Base-by-base conservation (phyloP, 352 stramenopile species). In the Discostella stelligera region DNA sequence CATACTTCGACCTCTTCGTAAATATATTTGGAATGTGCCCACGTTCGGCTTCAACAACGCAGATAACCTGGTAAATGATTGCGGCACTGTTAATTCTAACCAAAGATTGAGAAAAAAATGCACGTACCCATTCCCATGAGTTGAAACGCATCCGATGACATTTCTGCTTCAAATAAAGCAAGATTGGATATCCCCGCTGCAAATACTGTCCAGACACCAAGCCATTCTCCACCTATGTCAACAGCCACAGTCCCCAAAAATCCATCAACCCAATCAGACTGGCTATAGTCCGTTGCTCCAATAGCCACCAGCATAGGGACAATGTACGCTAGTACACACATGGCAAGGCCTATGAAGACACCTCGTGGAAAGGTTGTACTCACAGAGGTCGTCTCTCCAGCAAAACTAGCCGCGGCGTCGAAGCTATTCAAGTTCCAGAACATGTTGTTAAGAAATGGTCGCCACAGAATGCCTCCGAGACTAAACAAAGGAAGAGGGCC, bases 371-470 rank as follows among this genome's bases (percentile, higher is more conserved):
- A 60, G 1, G 89, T 96, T 13, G 77, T 79, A 30, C 83, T 85
- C 0, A 94, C 94, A 37, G 94, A 86, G 18, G 96, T 82, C 27
- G 98, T 95, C 80, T 98, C 95, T 25, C 52, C 21, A 32, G 52
- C 52, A 32, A 60, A 60, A 3, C 89, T 91, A 8, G 93, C 94
- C 0, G 94, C 95, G 16, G 85, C 89, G 72, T 98, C 96, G 71
- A 97, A 98, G 25, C 93, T 95, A 74, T 97, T 98, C 67, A 98
- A 94, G 84, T 96, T 98, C 96, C 96, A 98, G 82, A 98, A 98
- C 20, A 98, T 76, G 37, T 97, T 95, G 76, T 97, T 98, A 6
- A 98, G 60, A n/a, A 96, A 95, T 37, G 94, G 90, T 55, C 89
- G 89, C 94, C 94, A 98, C 2, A 96, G 27, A 27, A 94, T 82